These are phyloP conservation scores for Flaveria brownii DNA, from an alignment of 129 eudicot species.

Conservation along the genomic window DNA sequence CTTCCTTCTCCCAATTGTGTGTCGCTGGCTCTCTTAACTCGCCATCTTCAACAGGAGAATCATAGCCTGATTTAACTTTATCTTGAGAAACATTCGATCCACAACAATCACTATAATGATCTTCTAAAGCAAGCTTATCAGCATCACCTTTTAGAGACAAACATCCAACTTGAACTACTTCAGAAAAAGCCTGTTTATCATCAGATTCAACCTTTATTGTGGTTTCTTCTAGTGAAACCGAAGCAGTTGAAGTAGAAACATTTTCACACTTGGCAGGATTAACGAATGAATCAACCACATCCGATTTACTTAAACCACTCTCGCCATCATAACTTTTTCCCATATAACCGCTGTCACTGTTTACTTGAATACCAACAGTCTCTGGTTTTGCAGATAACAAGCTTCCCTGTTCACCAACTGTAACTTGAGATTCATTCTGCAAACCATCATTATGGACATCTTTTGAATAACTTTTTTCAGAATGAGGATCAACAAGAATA, in stretches of 20 bases:
- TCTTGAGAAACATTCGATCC: constrained; percentile 36
- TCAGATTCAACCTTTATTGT: constrained; percentile 23
- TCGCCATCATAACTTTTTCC: constrained; percentile 23
- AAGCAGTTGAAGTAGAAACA: constrained; percentile 37
- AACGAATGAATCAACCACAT: constrained; percentile 28
- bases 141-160: constrained; percentile 18
- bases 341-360: background rate
- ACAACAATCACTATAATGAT: constrained; percentile 38
- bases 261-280: constrained; percentile 29
- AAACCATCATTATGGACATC: constrained; percentile 11
- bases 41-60: constrained; percentile 45
- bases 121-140: constrained; percentile 31
- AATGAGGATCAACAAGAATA: constrained; percentile 20
- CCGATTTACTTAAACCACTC: constrained; percentile 31
- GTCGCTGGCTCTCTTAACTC: constrained; percentile 36
- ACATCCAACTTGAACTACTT: constrained; percentile 38
- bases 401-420: constrained; percentile 5
- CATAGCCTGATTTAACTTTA: constrained; percentile 38
- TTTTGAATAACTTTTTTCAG: constrained; percentile 18
- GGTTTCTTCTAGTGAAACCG: constrained; percentile 21
- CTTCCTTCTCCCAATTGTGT: constrained; percentile 46
- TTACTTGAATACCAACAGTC: constrained; percentile 14
- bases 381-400: background rate
- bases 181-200: constrained; percentile 30
- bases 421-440: constrained; percentile 16